Base-by-base conservation (phyloP, 2,329 filamentous ascomycete species). In the Chaetomiaceae sp. region DNA sequence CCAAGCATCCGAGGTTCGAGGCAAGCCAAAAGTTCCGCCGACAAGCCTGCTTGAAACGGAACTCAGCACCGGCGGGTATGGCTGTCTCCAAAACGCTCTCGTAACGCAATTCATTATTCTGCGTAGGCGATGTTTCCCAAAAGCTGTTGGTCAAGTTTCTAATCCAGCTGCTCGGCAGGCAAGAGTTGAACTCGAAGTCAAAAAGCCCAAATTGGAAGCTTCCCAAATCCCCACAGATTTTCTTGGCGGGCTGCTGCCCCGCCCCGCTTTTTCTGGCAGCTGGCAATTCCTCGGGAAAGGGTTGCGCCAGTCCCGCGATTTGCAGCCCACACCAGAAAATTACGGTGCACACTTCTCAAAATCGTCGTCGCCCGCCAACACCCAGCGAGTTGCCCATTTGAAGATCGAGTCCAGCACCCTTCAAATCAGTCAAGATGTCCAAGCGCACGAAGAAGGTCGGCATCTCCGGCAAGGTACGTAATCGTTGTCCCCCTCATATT, bases 371-470 rank as follows among this genome's bases (percentile, higher is more conserved):
- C 56, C 62, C 59, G 54, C 59, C 55, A 56, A 58, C 55, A 47
- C 48, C 47, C 50, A 59, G 51, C 57, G 54, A 53, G 48, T 59
- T 42, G 51, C 46, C 49, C 47, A 48, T 59, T 56, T 57, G 56
- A 59, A 64, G 60, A 61, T 56, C 47, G 49, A 52, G 54, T 59
- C 57, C 60, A 60, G 50, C 57, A 54, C 60, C 45, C 63, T 47
- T 59, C 55, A 62, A 64, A 68, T 61, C 73, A 72, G 76, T 75
- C 82, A 90, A 85, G 78, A 94, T 94, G 88, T 90, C 89, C 76
- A 92, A 94, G 85, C 86, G 90, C 82, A 95, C 90, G 66, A 95
- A 89, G 88, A 95, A 96, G 88, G 91, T 95, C 85, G 90, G 90
- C 77, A 91, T 96, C 77, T 96, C 92, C 82, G 89, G 91, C 80